These are phyloP conservation scores for Flaveria ramosissima DNA, from an alignment of 129 eudicot species.

Conservation along the genomic window DNA sequence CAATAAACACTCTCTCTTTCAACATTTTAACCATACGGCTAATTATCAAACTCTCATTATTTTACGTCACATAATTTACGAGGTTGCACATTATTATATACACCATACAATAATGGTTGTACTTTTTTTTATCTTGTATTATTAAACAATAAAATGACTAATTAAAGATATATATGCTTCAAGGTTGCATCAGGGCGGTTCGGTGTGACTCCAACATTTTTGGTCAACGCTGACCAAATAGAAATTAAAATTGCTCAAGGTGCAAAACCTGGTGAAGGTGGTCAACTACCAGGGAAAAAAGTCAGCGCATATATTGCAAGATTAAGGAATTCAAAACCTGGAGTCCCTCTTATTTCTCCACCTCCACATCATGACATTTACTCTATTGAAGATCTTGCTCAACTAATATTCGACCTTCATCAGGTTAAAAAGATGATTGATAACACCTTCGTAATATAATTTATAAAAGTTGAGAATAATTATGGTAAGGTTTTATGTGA, in stretches of 20 bases:
- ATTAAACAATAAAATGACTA: background rate
- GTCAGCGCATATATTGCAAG: constrained; percentile 99
- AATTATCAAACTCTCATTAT: background rate
- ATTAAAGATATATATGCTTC: constrained; percentile 27
- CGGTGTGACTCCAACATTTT: constrained; percentile 99
- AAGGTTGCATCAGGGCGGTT: constrained; percentile 99
- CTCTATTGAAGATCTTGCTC: constrained; percentile 99
- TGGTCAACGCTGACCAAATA: constrained; percentile 94
- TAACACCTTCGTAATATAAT: background rate
- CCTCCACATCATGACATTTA: constrained; percentile 99
- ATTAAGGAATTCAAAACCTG: constrained; percentile 95
- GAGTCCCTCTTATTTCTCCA: constrained; percentile 97
- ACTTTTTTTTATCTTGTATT: background rate
- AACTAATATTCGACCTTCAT: constrained; percentile 93
- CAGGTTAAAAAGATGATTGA: constrained; percentile 54
- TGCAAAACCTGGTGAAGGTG: constrained; percentile 99
- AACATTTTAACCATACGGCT: background rate
- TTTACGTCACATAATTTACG: background rate
- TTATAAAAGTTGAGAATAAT: background rate
- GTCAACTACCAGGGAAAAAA: constrained; percentile 98
- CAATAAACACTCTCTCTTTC: background rate
- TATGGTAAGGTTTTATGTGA: constrained; percentile 24
- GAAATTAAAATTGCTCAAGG: constrained; percentile 98
- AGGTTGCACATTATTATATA: constrained; percentile 10
- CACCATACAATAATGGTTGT: background rate